phyloP scores from a whole-genome alignment of 2,329 filamentous ascomycete species.

The Fulvia fulva region DNA sequence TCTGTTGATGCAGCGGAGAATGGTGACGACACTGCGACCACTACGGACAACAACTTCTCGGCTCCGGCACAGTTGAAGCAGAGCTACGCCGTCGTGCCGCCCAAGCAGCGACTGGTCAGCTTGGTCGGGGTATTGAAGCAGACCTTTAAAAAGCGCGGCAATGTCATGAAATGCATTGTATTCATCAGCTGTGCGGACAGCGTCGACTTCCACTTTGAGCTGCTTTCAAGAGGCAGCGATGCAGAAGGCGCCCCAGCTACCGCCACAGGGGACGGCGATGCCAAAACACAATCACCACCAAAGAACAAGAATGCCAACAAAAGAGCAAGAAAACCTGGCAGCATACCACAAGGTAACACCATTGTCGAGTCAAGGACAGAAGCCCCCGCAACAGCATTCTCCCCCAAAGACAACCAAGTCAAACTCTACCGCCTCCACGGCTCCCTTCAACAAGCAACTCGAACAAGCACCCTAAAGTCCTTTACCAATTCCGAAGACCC shows the following conservation, averaged over 20 bases:
- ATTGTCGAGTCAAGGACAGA: constrained; percentile 51
- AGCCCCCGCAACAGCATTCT: constrained; percentile 23
- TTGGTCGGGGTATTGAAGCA: constrained; percentile 79
- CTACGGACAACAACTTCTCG: constrained; percentile 59
- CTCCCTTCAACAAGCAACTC: constrained; percentile 80
- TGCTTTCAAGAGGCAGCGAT: constrained; percentile 56
- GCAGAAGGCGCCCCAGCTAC: constrained; percentile 27
- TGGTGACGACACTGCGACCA: constrained; percentile 41
- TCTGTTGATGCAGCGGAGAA: constrained; percentile 58
- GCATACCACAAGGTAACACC: constrained; percentile 39
- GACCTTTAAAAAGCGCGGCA: constrained; percentile 80
- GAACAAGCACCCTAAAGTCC: constrained; percentile 77
- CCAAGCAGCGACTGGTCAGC: constrained; percentile 86
- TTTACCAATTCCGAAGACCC: constrained; percentile 73
- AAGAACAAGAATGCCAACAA: constrained; percentile 20
- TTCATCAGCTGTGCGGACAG: constrained; percentile 97
- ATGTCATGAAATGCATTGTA: constrained; percentile 93
- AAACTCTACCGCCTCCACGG: constrained; percentile 84
- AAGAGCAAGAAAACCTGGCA: constrained; percentile 37
- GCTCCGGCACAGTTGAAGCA: constrained; percentile 94
- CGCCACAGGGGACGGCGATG: constrained; percentile 5
- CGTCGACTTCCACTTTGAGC: constrained; percentile 91
- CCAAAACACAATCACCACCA: constrained; percentile 12
- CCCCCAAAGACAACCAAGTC: constrained; percentile 69
- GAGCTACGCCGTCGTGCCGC: constrained; percentile 78